Base-by-base conservation (phyloP, 371 early-diverging fungal genomes). In the Circinella umbellata region DNA sequence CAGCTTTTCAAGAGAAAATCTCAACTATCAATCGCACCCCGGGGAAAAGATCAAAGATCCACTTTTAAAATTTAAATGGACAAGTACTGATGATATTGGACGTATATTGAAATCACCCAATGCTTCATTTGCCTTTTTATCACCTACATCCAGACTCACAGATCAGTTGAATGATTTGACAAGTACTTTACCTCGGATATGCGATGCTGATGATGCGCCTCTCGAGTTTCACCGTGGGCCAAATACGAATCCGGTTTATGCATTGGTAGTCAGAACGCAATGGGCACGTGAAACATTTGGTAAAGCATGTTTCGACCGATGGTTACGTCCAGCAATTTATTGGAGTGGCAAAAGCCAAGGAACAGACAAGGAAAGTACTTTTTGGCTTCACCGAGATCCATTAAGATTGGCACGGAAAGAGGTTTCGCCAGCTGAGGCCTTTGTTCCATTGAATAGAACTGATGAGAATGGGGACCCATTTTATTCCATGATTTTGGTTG, bases 171-270 rank as follows among this genome's bases (percentile, higher is more conserved):
- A 77, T 27, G 20, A 64, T 0, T 70, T 86, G 15, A 86, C 88
- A 0, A 66, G 66, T 3, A 69, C 79, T 55, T 65, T 88, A 6
- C 84, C 85, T 15, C 80, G 86, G 0, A 66, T 89, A 5, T 89
- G 89, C 64, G 86, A 87, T 66, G 78, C 66, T 5, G 53, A 64
- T 20, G 15, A 60, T 35, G 15, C 85, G 15, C 89, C 90, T 1
- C 70, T 89, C 10, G 62, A 83, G 1, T 90, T 89, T 87, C 84
- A 90, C 54, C 80, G 90, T 46, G 90, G 90, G 0, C 90, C 90
- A 8, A 89, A 89, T 65, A 90, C 89, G 13, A 84, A 88, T 64
- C 90, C 90, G 0, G 89, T 89, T 0, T 90, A 90, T 80, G 88
- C 88, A 0, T 75, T 90, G 0, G 87, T 90, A 0, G 88, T 88